Percentiles rank a stretch among this genome's conserved stretches.
These are phyloP conservation scores for Yamadazyma sp. DNA, from an alignment of 1,139 yeast genomes.

Conservation along the genomic window DNA sequence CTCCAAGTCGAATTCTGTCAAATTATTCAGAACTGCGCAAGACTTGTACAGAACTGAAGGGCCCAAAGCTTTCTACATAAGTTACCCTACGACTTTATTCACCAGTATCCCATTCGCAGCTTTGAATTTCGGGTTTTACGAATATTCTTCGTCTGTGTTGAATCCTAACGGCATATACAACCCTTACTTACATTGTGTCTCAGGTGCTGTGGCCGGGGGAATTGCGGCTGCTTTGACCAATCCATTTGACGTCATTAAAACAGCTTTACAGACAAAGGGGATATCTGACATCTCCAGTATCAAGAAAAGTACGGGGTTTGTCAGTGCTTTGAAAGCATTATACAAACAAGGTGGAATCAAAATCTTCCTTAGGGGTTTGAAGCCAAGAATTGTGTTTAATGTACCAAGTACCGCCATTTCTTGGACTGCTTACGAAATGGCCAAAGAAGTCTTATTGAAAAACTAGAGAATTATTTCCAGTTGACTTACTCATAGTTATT, in stretches of 20 bases:
- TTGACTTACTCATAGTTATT: slow-evolving; percentile 17
- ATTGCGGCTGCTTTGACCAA: slow-evolving; percentile 95
- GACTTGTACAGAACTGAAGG: slow-evolving; percentile 76
- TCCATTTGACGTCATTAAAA: slow-evolving; percentile 93
- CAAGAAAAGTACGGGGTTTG: slow-evolving; percentile 65
- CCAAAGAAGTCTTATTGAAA: slow-evolving; percentile 63
- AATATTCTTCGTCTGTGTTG: slow-evolving; percentile 70
- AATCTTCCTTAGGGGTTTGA: slow-evolving; percentile 82
- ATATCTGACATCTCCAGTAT: slow-evolving; percentile 51
- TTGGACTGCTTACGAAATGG: slow-evolving; percentile 99
- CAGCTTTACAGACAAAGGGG: slow-evolving; percentile 81
- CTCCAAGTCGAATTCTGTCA: slow-evolving; percentile 16
- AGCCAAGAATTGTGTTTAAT: slow-evolving; percentile 89
- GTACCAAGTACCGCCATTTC: slow-evolving; percentile 97
- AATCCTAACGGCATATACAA: slow-evolving; percentile 81
- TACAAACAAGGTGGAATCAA: slow-evolving; percentile 61
- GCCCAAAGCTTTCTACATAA: slow-evolving; percentile 76
- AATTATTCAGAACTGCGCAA: slow-evolving; percentile 38
- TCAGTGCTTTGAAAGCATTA: slow-evolving; percentile 70
- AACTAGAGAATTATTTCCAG: slow-evolving; percentile 8
- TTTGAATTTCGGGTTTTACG: slow-evolving; percentile 90
- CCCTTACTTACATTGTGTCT: slow-evolving; percentile 87
- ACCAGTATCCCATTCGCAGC: slow-evolving; percentile 97
- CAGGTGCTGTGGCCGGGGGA: slow-evolving; percentile 97
- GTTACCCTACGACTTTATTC: slow-evolving; percentile 92